Percentiles rank a stretch among this genome's conserved stretches.
These are phyloP conservation scores for Aspergillus eucalypticola DNA, from an alignment of 2,329 filamentous ascomycete species.

Conservation along the genomic window DNA sequence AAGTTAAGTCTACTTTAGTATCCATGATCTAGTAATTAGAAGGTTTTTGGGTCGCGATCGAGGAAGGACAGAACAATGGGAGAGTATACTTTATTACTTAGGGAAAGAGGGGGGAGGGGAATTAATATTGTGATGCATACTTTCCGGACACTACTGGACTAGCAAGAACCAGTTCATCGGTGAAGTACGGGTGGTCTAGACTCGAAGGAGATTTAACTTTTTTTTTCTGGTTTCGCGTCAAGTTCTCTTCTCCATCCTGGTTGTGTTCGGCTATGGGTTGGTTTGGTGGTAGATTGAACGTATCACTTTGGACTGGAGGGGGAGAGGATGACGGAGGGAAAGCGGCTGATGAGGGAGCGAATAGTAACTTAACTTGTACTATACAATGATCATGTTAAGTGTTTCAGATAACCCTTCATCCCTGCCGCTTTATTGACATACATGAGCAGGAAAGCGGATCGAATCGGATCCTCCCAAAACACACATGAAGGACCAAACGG, in stretches of 20 bases:
- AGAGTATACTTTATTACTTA: no score
- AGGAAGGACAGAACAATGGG: neutral
- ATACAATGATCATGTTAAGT: neutral
- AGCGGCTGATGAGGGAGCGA: neutral
- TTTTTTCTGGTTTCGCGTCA: neutral
- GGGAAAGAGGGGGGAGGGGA: neutral
- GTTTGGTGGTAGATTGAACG: neutral
- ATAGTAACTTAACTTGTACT: neutral
- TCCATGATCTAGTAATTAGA: neutral
- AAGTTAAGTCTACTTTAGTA: no score
- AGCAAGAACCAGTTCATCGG: constrained; percentile 4
- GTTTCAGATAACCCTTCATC: neutral
- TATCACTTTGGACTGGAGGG: no score
- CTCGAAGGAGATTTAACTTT: neutral
- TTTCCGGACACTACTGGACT: neutral
- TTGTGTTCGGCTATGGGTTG: neutral
- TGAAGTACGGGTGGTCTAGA: neutral
- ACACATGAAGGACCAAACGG: neutral
- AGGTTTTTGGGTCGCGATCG: neutral
- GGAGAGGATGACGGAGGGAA: neutral
- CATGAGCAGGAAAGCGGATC: neutral
- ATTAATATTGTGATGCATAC: neutral
- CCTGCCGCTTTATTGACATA: neutral
- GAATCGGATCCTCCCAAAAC: neutral
- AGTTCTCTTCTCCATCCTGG: neutral